These are phyloP conservation scores for Pseudogymnoascus destructans DNA, from an alignment of 2,329 filamentous ascomycete species.

Conservation along the genomic window DNA sequence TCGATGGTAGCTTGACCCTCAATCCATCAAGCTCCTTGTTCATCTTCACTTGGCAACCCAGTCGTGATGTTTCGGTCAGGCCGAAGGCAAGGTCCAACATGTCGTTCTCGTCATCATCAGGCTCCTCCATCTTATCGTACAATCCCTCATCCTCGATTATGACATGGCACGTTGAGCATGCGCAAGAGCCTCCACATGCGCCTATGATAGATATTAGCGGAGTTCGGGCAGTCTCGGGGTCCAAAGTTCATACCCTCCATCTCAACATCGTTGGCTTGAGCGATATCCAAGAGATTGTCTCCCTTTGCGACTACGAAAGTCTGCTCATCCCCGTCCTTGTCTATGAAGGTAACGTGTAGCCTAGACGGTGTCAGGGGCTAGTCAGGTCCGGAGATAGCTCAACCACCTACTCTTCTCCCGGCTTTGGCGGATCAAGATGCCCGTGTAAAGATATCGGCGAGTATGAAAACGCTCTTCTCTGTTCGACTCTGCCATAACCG, in stretches of 20 bases:
- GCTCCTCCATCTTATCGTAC: constrained; percentile 50
- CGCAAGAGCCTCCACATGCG: constrained; percentile 76
- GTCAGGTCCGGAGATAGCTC: constrained; percentile 10
- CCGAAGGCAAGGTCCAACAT: constrained; percentile 66
- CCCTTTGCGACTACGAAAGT: constrained; percentile 72
- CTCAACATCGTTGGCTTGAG: constrained; percentile 85
- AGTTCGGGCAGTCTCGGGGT: not conserved
- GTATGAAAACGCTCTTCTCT: constrained; percentile 47
- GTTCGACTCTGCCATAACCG: not conserved
- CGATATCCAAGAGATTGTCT: constrained; percentile 90
- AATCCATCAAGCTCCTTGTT: constrained; percentile 78
- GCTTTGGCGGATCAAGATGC: constrained; percentile 70
- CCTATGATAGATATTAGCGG: constrained; percentile 31
- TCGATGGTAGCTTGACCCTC: constrained; percentile 71
- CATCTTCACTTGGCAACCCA: constrained; percentile 56
- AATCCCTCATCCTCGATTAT: constrained; percentile 51
- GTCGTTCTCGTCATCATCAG: constrained; percentile 53
- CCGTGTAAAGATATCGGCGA: constrained; percentile 53
- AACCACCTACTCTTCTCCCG: constrained; percentile 70
- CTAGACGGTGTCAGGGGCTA: constrained; percentile 31
- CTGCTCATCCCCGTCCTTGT: constrained; percentile 69
- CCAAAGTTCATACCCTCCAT: constrained; percentile 62
- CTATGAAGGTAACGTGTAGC: constrained; percentile 80
- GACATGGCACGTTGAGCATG: constrained; percentile 64
- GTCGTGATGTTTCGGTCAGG: constrained; percentile 52